These are phyloP conservation scores for Hibiscus mutabilis DNA, from an alignment of 345 rosid genomes.

Conservation along the genomic window DNA sequence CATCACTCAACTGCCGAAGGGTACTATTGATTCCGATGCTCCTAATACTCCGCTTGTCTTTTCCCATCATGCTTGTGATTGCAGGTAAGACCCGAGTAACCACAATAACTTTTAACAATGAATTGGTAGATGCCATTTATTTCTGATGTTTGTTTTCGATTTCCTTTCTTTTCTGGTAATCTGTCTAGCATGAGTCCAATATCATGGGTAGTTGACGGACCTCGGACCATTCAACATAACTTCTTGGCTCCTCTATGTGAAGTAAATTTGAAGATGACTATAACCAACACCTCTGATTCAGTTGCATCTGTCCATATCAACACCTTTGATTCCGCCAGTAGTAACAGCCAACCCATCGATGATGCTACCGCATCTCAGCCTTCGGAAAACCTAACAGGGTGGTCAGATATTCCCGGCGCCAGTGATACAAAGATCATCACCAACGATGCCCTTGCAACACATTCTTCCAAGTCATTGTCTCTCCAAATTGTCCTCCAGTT, in stretches of 20 bases:
- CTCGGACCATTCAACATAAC: conserved; percentile 50
- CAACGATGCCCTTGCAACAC: conserved; percentile 32
- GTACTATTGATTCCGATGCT: conserved; percentile 29
- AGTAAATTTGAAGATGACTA: conserved; percentile 46
- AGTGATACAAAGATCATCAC: conserved; percentile 47
- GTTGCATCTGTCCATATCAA: conserved; percentile 38
- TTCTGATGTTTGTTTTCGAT: neutral
- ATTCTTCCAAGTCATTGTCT: conserved; percentile 23
- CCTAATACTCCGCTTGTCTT: conserved; percentile 38
- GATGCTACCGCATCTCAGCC: conserved; percentile 18
- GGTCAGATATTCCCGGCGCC: conserved; percentile 44
- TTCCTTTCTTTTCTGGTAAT: conserved; percentile 30
- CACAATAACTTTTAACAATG: conserved; percentile 1
- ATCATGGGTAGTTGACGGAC: conserved; percentile 72
- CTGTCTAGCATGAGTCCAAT: conserved; percentile 54
- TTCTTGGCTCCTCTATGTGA: conserved; percentile 56
- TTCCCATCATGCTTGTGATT: conserved; percentile 75
- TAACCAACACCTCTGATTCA: conserved; percentile 59
- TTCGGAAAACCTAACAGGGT: conserved; percentile 50
- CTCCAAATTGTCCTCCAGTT: conserved; percentile 54
- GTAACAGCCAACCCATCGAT: conserved; percentile 25
- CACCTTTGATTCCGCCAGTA: conserved; percentile 31
- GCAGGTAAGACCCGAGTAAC: conserved; percentile 45
- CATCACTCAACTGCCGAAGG: conserved; percentile 40
- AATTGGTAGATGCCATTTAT: neutral